These are phyloP conservation scores for Alternaria consortialis DNA, from an alignment of 2,329 filamentous ascomycete species.

Conservation along the genomic window DNA sequence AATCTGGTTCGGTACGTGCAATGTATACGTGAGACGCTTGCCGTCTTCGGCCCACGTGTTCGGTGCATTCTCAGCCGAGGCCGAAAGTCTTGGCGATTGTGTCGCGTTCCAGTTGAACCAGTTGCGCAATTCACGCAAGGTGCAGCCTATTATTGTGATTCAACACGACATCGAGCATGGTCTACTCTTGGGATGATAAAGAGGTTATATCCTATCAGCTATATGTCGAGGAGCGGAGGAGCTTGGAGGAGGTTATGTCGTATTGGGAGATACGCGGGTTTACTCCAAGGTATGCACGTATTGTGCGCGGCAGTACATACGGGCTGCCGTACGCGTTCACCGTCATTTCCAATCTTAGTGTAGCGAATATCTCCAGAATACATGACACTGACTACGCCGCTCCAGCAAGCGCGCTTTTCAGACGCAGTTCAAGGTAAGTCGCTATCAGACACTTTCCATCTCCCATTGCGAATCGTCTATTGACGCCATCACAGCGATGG, in stretches of 20 bases:
- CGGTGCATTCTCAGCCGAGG: slow-evolving; percentile 33
- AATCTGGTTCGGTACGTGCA: slow-evolving; percentile 26
- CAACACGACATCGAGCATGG: slow-evolving; percentile 24
- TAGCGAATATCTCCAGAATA: background rate
- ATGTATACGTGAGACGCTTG: slow-evolving; percentile 12
- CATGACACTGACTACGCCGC: slow-evolving; percentile 19
- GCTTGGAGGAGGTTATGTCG: slow-evolving; percentile 77
- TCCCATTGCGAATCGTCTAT: background rate
- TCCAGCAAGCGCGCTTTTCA: slow-evolving; percentile 78
- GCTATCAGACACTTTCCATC: background rate
- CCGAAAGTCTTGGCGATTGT: slow-evolving; percentile 19
- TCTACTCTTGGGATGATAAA: slow-evolving; percentile 74
- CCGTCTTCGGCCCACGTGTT: slow-evolving; percentile 15
- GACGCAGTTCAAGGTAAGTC: slow-evolving; percentile 69
- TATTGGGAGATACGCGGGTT: slow-evolving; percentile 71
- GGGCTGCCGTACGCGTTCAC: slow-evolving; percentile 34
- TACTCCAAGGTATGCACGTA: slow-evolving; percentile 68
- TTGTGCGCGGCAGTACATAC: slow-evolving; percentile 27
- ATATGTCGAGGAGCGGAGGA: slow-evolving; percentile 79
- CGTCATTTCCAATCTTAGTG: background rate
- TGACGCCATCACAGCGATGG: slow-evolving; percentile 64
- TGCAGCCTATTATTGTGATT: background rate
- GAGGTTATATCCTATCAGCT: slow-evolving; percentile 72
- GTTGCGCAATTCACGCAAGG: slow-evolving; percentile 25
- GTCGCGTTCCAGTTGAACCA: slow-evolving; percentile 10